Conservation (phyloP, 116 monocot genomes). For the Iris pallida region DNA sequence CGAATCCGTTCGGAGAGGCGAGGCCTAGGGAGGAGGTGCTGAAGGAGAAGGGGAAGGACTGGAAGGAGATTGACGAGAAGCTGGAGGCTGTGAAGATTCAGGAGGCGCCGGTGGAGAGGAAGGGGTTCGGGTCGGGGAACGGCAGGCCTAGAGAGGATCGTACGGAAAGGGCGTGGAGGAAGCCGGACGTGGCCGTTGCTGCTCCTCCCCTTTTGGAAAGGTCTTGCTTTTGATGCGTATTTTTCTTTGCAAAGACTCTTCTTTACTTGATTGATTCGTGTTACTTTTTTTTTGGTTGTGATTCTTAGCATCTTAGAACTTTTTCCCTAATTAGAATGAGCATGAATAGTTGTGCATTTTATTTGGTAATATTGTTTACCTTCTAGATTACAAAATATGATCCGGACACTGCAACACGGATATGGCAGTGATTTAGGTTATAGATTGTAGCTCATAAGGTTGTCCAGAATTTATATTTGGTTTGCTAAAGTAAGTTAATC, state of each 20-base stretch:
- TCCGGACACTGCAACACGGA: no score
- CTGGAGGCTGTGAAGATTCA: slow-evolving; percentile 50
- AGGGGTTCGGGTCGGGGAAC: slow-evolving; percentile 23
- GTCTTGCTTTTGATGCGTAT: neutral
- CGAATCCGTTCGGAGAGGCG: slow-evolving; percentile 84
- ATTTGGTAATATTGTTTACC: no score
- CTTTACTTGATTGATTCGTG: neutral
- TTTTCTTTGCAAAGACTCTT: no score
- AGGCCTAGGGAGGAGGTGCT: slow-evolving; percentile 88
- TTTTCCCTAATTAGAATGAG: no score
- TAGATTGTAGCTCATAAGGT: no score
- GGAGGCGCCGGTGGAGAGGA: slow-evolving; percentile 35
- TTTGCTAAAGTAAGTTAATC: no score
- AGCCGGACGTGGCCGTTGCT: slow-evolving; percentile 30
- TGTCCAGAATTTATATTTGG: no score
- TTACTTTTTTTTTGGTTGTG: no score
- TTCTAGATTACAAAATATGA: no score
- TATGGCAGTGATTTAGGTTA: no score
- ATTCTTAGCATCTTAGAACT: no score
- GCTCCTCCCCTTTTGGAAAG: slow-evolving; percentile 3
- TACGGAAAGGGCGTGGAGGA: slow-evolving; percentile 74
- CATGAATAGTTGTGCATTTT: no score
- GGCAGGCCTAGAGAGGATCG: slow-evolving; percentile 25
- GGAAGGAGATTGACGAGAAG: slow-evolving; percentile 87
- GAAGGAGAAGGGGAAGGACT: slow-evolving; percentile 87